phyloP scores from a whole-genome alignment of 1,284 basidiomycete genomes.

The Ustilago curta region DNA sequence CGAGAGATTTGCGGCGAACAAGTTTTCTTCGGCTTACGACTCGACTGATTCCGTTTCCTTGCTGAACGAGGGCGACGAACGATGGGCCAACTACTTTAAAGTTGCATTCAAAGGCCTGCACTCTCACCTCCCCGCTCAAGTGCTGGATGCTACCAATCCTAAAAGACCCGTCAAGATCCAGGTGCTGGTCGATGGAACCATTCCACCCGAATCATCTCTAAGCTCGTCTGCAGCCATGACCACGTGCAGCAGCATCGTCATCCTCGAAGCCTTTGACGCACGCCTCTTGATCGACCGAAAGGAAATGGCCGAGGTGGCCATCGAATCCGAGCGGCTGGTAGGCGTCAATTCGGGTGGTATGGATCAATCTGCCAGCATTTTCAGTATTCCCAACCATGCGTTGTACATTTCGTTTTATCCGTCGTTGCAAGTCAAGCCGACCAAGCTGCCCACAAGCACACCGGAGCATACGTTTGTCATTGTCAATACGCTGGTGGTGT shows the following conservation, averaged over 20 bases:
- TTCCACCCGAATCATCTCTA: conserved; percentile 64
- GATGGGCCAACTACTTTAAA: conserved; percentile 69
- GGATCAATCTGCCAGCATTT: conserved; percentile 68
- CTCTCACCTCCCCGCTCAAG: conserved; percentile 54
- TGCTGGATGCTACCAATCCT: conserved; percentile 16
- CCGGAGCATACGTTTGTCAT: conserved; percentile 61
- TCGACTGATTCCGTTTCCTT: conserved; percentile 46
- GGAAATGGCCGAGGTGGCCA: conserved; percentile 66
- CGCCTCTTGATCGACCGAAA: conserved; percentile 51
- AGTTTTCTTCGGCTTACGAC: conserved; percentile 48
- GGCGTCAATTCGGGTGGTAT: conserved; percentile 68
- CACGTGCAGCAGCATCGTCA: conserved; percentile 58
- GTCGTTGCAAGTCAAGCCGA: conserved; percentile 42
- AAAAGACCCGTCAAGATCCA: conserved; percentile 49
- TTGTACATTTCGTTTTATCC: conserved; percentile 66
- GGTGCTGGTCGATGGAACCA: conserved; percentile 65
- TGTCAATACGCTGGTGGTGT: conserved; percentile 64
- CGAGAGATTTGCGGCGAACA: conserved; percentile 44
- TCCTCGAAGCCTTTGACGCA: conserved; percentile 64
- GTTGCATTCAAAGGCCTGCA: conserved; percentile 65
- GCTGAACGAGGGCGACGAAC: conserved; percentile 52
- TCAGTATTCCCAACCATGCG: conserved; percentile 58
- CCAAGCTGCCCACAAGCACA: conserved; percentile 40
- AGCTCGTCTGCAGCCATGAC: conserved; percentile 67
- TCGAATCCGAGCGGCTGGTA: conserved; percentile 64